Base-by-base conservation (phyloP, 495 filamentous ascomycete species). In the Talaromyces adpressus region DNA sequence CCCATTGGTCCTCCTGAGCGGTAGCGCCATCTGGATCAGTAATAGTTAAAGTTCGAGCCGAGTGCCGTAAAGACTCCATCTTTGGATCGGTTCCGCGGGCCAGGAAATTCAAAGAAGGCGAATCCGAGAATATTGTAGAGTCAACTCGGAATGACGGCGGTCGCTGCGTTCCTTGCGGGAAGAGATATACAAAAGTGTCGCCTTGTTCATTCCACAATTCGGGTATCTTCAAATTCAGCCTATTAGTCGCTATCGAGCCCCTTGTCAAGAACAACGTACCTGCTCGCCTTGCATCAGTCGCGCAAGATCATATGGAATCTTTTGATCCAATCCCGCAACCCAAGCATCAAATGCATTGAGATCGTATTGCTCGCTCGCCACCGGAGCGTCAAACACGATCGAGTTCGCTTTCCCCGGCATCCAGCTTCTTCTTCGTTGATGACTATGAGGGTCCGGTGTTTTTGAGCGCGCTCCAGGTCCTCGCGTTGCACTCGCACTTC, bases 201-300 rank as follows among this genome's bases (percentile, higher is more conserved):
- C 89, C 91, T 49, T 80, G 70, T 39, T 94, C 89, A 66, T 92
- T 88, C 95, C 95, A 98, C 30, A 98, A 73, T 75, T 98, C 95
- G 9, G 57, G 39, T 41, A 59, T 39, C 57, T 39, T 18, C 39
- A 6, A 39, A 59, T 41, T 27, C 6, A n/a, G 0, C 57, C 27
- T n/a, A n/a, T 60, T 29, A 60, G 30, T 29, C 30, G 57, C 30
- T 22, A 23, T 36, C 18, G 4, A 36, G 27, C 34, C 25, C 18
- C 29, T 39, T 18, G 34, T 59, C 8, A 25, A 25, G 16, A 62
- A 56, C 29, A 34, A 3, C 72, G 51, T 76, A 87, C 85, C 77
- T 84, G 87, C 53, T 88, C 85, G 12, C 85, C 85, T 64, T 81
- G 78, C 1, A 78, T 66, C 52, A 92, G 68, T 9, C 80, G 77